phyloP scores from a whole-genome alignment of 257 asterid species.

The Jacaranda mimosifolia region DNA sequence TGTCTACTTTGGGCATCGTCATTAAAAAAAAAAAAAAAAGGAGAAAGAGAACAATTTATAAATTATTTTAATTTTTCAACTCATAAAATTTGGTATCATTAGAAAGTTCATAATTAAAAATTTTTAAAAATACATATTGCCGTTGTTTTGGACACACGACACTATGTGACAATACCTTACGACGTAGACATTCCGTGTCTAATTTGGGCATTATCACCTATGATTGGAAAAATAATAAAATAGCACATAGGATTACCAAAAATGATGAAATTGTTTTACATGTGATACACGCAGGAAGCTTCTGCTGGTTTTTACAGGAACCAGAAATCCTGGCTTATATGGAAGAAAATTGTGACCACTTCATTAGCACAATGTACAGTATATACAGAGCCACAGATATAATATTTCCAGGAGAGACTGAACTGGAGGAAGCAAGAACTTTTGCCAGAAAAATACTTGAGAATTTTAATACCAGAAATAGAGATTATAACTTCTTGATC shows the following conservation, averaged over 20 bases:
- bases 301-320: conserved; percentile 68
- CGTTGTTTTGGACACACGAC: too few relatives aligned
- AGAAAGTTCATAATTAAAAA: too few relatives aligned
- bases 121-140: too few relatives aligned
- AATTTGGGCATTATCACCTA: too few relatives aligned
- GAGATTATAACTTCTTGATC: conserved; percentile 39
- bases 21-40: too few relatives aligned
- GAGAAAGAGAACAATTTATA: too few relatives aligned
- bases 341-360: conserved; percentile 43
- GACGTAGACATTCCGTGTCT: too few relatives aligned
- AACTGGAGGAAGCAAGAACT: conserved; percentile 54
- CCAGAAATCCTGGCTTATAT: conserved; percentile 32
- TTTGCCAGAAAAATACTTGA: conserved; percentile 49
- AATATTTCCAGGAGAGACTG: conserved; percentile 49
- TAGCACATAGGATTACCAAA: background rate
- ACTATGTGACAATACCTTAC: too few relatives aligned
- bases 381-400: conserved; percentile 65
- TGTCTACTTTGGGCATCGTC: too few relatives aligned
- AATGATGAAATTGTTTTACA: background rate
- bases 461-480: conserved; percentile 9
- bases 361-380: conserved; percentile 46
- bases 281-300: conserved; percentile 44
- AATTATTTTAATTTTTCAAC: too few relatives aligned
- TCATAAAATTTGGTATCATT: too few relatives aligned
- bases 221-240: background rate